A percentile compares a stretch with the other conserved stretches of the same genome.
Evolutionary conservation across 2,329 filamentous ascomycete genomes (phyloP).

Genomic region (Fusarium sp.): DNA sequence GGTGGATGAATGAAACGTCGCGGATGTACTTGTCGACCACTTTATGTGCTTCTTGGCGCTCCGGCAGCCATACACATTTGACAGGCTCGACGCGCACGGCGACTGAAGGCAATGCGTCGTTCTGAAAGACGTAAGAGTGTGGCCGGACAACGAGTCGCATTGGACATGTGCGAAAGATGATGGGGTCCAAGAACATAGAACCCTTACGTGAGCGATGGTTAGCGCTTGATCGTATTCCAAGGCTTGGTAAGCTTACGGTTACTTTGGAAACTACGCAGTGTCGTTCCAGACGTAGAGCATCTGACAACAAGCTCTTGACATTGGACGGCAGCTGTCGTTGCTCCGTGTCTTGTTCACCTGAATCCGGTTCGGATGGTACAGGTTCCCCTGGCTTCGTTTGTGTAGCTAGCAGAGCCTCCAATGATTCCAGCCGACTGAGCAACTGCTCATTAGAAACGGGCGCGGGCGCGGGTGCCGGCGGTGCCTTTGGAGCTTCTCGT

Average conservation of each 20-base stretch:
- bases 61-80: constrained; percentile 47
- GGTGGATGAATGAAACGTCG: constrained; percentile 47
- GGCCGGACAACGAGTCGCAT: background rate
- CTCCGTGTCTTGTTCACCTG: background rate
- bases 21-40: constrained; percentile 46
- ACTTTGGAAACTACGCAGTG: background rate
- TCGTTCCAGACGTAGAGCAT: background rate
- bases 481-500: background rate
- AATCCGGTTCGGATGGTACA: background rate
- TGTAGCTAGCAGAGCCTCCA: background rate
- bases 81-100: background rate
- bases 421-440: background rate
- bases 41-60: constrained; percentile 45
- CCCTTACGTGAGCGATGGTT: background rate
- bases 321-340: background rate
- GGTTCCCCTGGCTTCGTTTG: background rate
- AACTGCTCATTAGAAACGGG: background rate
- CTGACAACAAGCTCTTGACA: background rate
- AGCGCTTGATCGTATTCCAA: background rate
- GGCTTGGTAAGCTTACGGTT: background rate
- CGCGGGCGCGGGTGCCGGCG: background rate
- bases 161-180: background rate
- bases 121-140: background rate
- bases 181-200: background rate
- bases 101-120: background rate